Conservation (phyloP, 148 eudicot species). For the Spergularia marina region DNA sequence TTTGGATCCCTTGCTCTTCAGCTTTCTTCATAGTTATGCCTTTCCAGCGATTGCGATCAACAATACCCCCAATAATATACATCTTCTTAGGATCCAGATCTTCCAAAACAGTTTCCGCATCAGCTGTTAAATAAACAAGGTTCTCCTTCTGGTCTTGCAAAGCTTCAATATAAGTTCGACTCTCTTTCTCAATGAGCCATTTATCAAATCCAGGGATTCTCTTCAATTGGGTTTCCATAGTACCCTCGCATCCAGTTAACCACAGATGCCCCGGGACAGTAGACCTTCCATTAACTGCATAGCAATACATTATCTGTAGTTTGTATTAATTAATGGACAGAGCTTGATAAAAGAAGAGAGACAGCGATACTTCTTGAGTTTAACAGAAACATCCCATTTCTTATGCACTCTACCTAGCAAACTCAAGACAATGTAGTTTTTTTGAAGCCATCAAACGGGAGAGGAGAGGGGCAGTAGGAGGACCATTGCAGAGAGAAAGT, state of each 20-base stretch:
- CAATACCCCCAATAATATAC: slow-evolving; percentile 91
- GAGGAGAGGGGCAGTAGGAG: too few species aligned
- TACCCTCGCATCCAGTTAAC: slow-evolving; percentile 79
- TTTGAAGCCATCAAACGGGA: not conserved
- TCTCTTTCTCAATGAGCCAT: slow-evolving; percentile 84
- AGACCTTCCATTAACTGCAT: slow-evolving; percentile 75
- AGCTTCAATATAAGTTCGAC: slow-evolving; percentile 61
- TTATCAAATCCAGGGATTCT: slow-evolving; percentile 80
- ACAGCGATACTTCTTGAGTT: not conserved
- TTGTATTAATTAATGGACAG: slow-evolving; percentile 16
- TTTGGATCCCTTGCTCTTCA: slow-evolving; percentile 76
- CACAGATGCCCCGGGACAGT: slow-evolving; percentile 71
- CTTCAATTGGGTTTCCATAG: slow-evolving; percentile 57
- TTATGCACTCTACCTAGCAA: not conserved
- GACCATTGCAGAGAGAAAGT: too few species aligned
- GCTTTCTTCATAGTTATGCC: slow-evolving; percentile 93
- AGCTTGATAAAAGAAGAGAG: not conserved
- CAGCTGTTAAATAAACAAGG: slow-evolving; percentile 87
- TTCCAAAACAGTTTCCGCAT: slow-evolving; percentile 67
- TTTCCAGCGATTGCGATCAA: slow-evolving; percentile 94
- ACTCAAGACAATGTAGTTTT: not conserved
- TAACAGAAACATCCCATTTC: not conserved
- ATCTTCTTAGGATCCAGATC: slow-evolving; percentile 66
- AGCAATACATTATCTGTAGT: slow-evolving; percentile 87
- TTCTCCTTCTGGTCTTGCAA: slow-evolving; percentile 67